Evolutionary conservation across 139 green algal species (phyloP).

Genomic region (Zygnema cylindricum): DNA sequence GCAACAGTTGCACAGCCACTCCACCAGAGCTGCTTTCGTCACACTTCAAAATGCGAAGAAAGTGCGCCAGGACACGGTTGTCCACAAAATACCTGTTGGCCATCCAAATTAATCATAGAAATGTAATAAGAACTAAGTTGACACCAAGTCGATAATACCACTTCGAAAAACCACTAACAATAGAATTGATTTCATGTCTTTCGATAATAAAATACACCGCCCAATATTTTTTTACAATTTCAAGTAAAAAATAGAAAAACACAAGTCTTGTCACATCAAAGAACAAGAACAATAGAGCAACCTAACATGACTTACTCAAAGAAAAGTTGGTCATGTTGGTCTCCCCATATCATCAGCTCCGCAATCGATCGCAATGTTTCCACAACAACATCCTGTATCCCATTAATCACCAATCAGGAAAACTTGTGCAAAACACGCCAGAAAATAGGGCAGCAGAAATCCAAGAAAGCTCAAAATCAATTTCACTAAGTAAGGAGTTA

Average conservation of each 20-base stretch:
- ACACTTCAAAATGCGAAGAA: constrained; percentile 79
- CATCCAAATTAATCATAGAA: not conserved
- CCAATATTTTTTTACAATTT: no score
- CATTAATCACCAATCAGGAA: not conserved
- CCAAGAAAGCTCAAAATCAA: no score
- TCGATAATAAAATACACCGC: no score
- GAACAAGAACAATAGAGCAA: no score
- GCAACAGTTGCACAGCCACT: constrained; percentile 76
- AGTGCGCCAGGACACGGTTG: constrained; percentile 88
- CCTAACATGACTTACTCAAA: constrained; percentile 86
- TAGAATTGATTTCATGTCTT: no score
- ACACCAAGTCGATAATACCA: constrained; percentile 1
- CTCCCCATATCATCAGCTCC: constrained; percentile 97
- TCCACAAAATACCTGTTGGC: constrained; percentile 90
- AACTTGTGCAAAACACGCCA: no score
- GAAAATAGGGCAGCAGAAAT: no score
- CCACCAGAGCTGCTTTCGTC: constrained; percentile 74
- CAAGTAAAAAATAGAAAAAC: no score
- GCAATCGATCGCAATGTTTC: constrained; percentile 90
- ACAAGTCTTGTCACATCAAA: no score
- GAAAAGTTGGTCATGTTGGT: constrained; percentile 92
- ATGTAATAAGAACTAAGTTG: not conserved
- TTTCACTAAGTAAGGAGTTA: no score
- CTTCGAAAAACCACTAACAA: no score
- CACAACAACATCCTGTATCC: constrained; percentile 74